Conservation (phyloP, 805 yeast species). For the Monosporozyma yasuniensis region DNA sequence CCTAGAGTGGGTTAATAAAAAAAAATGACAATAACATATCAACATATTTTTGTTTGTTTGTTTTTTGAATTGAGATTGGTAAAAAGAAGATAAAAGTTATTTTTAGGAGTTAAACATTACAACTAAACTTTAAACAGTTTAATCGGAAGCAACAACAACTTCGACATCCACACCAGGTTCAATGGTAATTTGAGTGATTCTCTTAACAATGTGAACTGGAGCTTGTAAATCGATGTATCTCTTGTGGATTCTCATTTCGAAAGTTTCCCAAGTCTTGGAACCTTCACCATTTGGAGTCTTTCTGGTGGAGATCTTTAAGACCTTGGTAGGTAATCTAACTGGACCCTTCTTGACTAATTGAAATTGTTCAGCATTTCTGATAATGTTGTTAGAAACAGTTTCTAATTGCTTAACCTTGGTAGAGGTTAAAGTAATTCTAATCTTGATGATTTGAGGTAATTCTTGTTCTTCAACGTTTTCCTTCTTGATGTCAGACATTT, state of each 20-base stretch:
- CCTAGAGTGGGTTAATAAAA: slow-evolving; percentile 31
- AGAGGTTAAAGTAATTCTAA: slow-evolving; percentile 98
- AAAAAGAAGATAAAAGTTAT: background rate
- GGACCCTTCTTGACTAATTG: slow-evolving; percentile 95
- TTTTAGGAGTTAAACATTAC: background rate
- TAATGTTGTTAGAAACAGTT: slow-evolving; percentile 86
- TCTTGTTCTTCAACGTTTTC: slow-evolving; percentile 79
- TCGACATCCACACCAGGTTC: slow-evolving; percentile 99
- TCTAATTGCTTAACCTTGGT: slow-evolving; percentile 98
- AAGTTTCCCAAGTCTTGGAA: slow-evolving; percentile 99
- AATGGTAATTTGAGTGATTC: slow-evolving; percentile 94
- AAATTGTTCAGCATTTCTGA: slow-evolving; percentile 76
- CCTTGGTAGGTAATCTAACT: slow-evolving; percentile 99
- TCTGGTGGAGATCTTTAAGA: slow-evolving; percentile 96
- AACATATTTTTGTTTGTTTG: background rate
- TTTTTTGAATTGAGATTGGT: background rate
- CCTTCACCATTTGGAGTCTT: slow-evolving; percentile 99
- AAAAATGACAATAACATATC: background rate
- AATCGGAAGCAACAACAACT: slow-evolving; percentile 62
- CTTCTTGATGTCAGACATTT: slow-evolving; percentile 75
- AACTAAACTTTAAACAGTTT: slow-evolving; percentile 4
- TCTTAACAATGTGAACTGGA: slow-evolving; percentile 86
- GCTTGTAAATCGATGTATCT: slow-evolving; percentile 97
- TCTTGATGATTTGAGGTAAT: slow-evolving; percentile 83
- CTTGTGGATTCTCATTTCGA: slow-evolving; percentile 99